These are phyloP conservation scores for Drosera spatulata DNA, from an alignment of 179 eudicot genomes.

Conservation along the genomic window DNA sequence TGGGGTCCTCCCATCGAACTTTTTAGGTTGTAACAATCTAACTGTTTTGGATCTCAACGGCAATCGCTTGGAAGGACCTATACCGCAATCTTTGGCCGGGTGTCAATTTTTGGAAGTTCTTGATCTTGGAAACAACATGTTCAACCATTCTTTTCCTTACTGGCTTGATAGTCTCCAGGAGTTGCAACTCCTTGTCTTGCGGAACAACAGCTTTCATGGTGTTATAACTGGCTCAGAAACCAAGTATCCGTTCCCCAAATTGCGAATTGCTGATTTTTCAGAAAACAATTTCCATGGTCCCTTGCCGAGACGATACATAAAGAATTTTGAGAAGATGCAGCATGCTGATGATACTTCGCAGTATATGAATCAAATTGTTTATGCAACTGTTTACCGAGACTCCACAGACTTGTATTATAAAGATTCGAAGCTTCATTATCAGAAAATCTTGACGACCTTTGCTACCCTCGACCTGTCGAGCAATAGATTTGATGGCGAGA, in stretches of 20 bases:
- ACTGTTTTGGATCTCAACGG: slow-evolving; percentile 11
- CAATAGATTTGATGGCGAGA: slow-evolving; percentile 8
- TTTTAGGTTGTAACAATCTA: not conserved
- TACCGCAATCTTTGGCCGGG: slow-evolving; percentile 10
- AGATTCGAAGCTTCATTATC: not conserved
- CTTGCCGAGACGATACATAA: not conserved
- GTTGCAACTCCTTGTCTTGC: not conserved
- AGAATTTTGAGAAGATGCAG: slow-evolving; percentile 7
- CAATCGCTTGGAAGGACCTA: slow-evolving; percentile 15
- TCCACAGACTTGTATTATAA: slow-evolving; percentile 3
- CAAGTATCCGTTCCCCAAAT: not conserved
- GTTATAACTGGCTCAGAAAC: not conserved
- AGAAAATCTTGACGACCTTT: not conserved
- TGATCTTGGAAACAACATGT: slow-evolving; percentile 14
- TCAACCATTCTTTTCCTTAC: not conserved
- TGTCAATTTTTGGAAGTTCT: slow-evolving; percentile 12
- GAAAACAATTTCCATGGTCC: slow-evolving; percentile 9
- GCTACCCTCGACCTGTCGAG: slow-evolving; percentile 8
- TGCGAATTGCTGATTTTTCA: slow-evolving; percentile 15
- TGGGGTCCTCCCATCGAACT: not conserved
- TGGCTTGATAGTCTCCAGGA: not conserved
- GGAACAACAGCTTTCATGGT: slow-evolving; percentile 8
- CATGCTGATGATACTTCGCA: not conserved
- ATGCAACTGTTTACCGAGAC: not conserved
- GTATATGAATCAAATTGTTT: no score